Conservation (phyloP, 805 yeast species). For the Pachysolen tannophilus region DNA sequence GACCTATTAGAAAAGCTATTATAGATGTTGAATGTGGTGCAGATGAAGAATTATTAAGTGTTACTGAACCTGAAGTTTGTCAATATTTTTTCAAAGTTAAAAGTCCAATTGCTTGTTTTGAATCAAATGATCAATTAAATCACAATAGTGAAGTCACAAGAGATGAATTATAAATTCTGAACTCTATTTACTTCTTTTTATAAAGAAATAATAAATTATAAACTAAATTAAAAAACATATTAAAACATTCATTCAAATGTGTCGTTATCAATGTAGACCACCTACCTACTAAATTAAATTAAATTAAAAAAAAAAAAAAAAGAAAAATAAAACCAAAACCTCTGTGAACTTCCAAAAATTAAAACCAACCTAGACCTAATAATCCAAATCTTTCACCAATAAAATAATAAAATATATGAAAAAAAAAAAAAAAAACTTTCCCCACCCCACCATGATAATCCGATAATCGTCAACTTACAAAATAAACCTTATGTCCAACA, state of each 20-base stretch:
- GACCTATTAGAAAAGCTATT: constrained; percentile 70
- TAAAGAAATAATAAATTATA: constrained; percentile 1
- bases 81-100: constrained; percentile 50
- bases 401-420: no score
- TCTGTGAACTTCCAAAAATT: no score
- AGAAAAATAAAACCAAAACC: no score
- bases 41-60: constrained; percentile 45
- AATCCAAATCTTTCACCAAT: no score
- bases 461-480: no score
- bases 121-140: constrained; percentile 2
- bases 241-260: neutral
- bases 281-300: no score
- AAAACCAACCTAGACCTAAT: no score
- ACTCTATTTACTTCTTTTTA: no score
- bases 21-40: constrained; percentile 65
- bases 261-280: no score
- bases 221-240: neutral
- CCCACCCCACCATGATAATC: no score
- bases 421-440: no score
- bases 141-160: neutral
- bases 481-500: constrained; percentile 7
- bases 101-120: constrained; percentile 39
- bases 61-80: constrained; percentile 87
- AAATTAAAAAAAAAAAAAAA: no score
- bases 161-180: constrained; percentile 2